These are phyloP conservation scores for Ambrosiella xylebori DNA, from an alignment of 2,329 filamentous ascomycete genomes.

Conservation along the genomic window DNA sequence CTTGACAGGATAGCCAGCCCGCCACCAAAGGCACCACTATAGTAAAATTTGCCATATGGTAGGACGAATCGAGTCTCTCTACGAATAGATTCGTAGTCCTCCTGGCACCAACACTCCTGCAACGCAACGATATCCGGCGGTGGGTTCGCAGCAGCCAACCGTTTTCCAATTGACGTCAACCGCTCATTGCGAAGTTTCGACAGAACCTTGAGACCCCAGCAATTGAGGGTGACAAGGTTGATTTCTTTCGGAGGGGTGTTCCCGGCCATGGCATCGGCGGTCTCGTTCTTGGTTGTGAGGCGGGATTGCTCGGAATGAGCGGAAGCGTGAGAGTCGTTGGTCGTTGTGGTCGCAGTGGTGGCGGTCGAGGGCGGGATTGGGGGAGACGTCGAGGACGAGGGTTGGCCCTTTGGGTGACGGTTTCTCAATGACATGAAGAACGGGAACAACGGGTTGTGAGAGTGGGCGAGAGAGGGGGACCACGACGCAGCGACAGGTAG, in stretches of 20 bases:
- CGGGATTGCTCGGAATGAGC: not conserved
- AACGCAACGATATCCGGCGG: constrained; percentile 74
- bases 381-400: constrained; percentile 6
- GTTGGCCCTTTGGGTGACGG: constrained; percentile 8
- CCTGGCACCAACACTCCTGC: constrained; percentile 84
- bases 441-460: not conserved
- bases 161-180: constrained; percentile 66
- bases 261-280: constrained; percentile 21
- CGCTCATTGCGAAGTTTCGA: constrained; percentile 62
- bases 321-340: not conserved
- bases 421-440: constrained; percentile 11
- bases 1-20: constrained; percentile 76
- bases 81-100: constrained; percentile 67
- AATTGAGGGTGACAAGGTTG: constrained; percentile 78
- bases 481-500: not conserved
- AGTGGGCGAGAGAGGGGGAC: not conserved
- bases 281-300: constrained; percentile 16
- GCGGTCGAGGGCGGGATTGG: not conserved
- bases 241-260: constrained; percentile 30
- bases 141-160: constrained; percentile 51
- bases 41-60: constrained; percentile 86
- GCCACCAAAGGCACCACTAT: constrained; percentile 72
- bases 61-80: constrained; percentile 54
- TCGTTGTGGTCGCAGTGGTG: not conserved
- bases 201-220: constrained; percentile 87